These are phyloP conservation scores for Prunus fruticosa DNA, from an alignment of 306 rosid genomes.

Conservation along the genomic window DNA sequence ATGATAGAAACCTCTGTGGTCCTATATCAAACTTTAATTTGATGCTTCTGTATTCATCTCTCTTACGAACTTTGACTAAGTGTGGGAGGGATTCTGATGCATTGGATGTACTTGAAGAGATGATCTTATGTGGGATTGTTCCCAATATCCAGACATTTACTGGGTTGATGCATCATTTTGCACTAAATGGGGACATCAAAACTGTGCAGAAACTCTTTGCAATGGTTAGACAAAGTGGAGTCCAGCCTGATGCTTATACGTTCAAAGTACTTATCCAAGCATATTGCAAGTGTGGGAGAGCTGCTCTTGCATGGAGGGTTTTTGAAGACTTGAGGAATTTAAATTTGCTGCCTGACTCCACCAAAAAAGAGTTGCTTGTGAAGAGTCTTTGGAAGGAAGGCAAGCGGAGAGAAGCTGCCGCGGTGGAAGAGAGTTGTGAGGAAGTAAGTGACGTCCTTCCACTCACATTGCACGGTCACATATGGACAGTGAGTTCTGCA, in stretches of 20 bases:
- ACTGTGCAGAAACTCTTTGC: conserved; percentile 66
- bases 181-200: conserved; percentile 57
- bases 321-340: conserved; percentile 69
- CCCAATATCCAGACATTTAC: conserved; percentile 81
- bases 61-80: conserved; percentile 64
- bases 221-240: conserved; percentile 66
- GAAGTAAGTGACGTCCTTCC: conserved; percentile 50
- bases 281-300: conserved; percentile 73
- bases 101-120: conserved; percentile 67
- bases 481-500: conserved; percentile 69
- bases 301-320: conserved; percentile 66
- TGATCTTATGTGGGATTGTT: conserved; percentile 54
- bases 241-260: conserved; percentile 65
- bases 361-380: conserved; percentile 76
- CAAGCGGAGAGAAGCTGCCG: conserved; percentile 75
- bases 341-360: conserved; percentile 53
- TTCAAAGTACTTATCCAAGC: conserved; percentile 69
- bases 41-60: conserved; percentile 76
- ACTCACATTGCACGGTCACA: conserved; percentile 55
- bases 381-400: conserved; percentile 89
- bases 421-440: conserved; percentile 62
- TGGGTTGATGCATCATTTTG: conserved; percentile 70
- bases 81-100: conserved; percentile 59
- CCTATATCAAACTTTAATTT: conserved; percentile 53
- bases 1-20: conserved; percentile 52